These are phyloP conservation scores for Raphanus sativus DNA, from an alignment of 345 rosid genomes.

Conservation along the genomic window DNA sequence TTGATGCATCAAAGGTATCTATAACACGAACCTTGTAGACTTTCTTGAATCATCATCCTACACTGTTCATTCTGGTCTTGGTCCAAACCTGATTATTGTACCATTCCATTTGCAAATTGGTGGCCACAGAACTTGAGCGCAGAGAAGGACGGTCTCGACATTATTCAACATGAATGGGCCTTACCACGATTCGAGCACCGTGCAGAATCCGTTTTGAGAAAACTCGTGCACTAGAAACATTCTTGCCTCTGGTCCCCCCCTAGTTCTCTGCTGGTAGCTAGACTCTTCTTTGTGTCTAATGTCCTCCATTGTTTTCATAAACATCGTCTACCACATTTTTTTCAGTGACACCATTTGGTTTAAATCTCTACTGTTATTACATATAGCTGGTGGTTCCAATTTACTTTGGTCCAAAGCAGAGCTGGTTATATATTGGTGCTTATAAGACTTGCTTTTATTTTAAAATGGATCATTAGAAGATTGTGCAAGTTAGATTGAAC, in stretches of 20 bases:
- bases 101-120: constrained; percentile 5
- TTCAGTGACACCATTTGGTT: background rate
- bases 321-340: background rate
- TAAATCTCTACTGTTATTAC: background rate
- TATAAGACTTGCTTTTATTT: background rate
- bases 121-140: constrained; percentile 73
- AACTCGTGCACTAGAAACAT: constrained; percentile 49
- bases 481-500: background rate
- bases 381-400: background rate
- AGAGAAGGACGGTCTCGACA: constrained; percentile 77
- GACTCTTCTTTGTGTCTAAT: constrained; percentile 3
- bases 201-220: constrained; percentile 76
- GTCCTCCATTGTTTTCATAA: background rate
- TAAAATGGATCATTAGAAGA: background rate
- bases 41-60: background rate
- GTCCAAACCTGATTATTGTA: constrained; percentile 14
- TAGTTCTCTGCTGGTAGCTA: background rate
- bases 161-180: constrained; percentile 69
- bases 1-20: constrained; percentile 79
- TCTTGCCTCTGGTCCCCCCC: background rate
- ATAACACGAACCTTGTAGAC: background rate
- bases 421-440: background rate
- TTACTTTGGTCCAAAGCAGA: background rate
- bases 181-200: constrained; percentile 82
- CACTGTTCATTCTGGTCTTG: background rate